phyloP scores from a whole-genome alignment of 2,329 filamentous ascomycete species.

The Fusarium globosum region DNA sequence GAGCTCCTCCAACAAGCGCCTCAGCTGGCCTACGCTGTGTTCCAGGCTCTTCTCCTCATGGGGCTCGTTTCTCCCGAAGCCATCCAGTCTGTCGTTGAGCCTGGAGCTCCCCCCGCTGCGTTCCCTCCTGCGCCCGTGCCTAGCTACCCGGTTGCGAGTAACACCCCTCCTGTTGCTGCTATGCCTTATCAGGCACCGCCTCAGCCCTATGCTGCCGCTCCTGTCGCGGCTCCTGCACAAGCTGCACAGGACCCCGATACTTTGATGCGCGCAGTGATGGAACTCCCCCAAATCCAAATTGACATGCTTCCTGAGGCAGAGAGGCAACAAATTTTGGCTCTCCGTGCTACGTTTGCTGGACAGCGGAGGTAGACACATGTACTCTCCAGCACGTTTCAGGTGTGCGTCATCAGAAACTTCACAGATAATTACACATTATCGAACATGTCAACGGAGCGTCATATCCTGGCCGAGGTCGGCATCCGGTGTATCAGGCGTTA shows the following conservation, averaged over 20 bases:
- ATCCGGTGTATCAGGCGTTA: conserved; percentile 34
- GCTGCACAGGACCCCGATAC: conserved; percentile 71
- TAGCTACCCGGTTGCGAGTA: conserved; percentile 21
- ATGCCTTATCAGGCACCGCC: conserved; percentile 60
- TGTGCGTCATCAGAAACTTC: neutral
- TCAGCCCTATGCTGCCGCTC: conserved; percentile 51
- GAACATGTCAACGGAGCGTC: neutral
- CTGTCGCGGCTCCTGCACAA: conserved; percentile 47
- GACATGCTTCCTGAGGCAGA: conserved; percentile 81
- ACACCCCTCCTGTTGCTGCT: conserved; percentile 60
- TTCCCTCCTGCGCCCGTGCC: conserved; percentile 54
- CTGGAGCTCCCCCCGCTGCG: conserved; percentile 55
- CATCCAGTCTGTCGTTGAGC: conserved; percentile 82
- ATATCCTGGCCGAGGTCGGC: conserved; percentile 9
- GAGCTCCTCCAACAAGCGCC: conserved; percentile 90
- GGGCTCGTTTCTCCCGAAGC: conserved; percentile 88
- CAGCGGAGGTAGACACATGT: conserved; percentile 48
- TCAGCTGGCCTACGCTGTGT: conserved; percentile 93
- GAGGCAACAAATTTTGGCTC: conserved; percentile 80
- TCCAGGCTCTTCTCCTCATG: conserved; percentile 93
- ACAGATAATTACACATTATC: neutral
- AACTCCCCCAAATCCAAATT: conserved; percentile 82
- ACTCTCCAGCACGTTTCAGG: neutral
- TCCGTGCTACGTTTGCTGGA: conserved; percentile 72
- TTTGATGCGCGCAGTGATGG: conserved; percentile 83